Evolutionary conservation across 306 rosid genomes (phyloP).

Genomic region (Quercus wislizeni): DNA sequence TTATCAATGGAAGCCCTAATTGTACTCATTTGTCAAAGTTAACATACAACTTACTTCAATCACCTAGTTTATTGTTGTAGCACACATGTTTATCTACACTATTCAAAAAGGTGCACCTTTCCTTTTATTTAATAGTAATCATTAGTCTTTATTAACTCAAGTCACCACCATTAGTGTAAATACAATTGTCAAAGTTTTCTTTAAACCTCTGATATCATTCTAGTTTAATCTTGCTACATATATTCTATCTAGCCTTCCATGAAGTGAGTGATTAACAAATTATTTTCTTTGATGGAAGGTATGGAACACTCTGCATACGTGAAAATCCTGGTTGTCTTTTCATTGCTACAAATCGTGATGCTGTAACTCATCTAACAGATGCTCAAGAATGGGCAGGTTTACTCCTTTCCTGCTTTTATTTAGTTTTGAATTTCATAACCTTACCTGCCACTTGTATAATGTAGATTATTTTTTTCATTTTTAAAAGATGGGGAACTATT

Average conservation of each 20-base stretch:
- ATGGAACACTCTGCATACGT: slow-evolving; percentile 90
- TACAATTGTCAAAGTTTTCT: neutral
- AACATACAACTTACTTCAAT: neutral
- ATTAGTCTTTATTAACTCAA: neutral
- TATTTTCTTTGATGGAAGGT: slow-evolving; percentile 45
- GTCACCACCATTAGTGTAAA: neutral
- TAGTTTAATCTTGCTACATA: neutral
- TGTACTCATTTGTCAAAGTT: neutral
- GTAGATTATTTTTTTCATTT: neutral
- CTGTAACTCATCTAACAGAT: slow-evolving; percentile 98
- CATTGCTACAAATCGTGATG: slow-evolving; percentile 96
- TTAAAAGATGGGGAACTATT: neutral
- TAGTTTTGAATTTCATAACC: neutral
- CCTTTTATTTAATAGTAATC: neutral
- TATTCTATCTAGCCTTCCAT: neutral
- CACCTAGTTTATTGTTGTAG: neutral
- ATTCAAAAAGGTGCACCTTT: neutral
- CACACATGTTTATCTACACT: neutral
- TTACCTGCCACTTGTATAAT: neutral
- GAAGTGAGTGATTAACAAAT: neutral
- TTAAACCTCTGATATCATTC: slow-evolving; percentile 7
- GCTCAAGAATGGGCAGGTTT: slow-evolving; percentile 99
- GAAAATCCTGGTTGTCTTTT: slow-evolving; percentile 99
- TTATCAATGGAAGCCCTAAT: neutral
- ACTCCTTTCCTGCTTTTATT: slow-evolving; percentile 17